phyloP scores from a whole-genome alignment of 306 rosid species.

The Senna siamea region DNA sequence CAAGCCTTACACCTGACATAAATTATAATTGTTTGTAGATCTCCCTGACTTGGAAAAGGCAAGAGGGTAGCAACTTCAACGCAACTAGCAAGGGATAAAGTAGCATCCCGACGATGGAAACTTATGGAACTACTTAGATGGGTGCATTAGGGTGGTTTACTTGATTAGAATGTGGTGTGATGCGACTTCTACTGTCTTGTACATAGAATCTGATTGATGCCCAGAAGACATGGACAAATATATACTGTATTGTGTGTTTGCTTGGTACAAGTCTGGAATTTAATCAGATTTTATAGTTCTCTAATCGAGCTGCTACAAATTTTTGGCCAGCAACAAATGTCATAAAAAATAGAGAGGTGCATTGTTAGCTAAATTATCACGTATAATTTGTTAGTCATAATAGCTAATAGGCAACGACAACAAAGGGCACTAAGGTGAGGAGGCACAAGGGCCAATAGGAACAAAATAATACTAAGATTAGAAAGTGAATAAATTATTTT shows the following conservation, averaged over 20 bases:
- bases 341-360: not conserved
- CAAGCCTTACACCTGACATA: not conserved
- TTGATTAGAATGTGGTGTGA: conserved; percentile 25
- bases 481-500: too few relatives aligned
- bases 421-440: not conserved
- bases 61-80: conserved; percentile 49
- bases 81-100: conserved; percentile 20
- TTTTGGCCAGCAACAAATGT: not conserved
- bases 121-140: conserved; percentile 26
- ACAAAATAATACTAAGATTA: too few relatives aligned
- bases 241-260: conserved; percentile 23
- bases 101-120: conserved; percentile 35
- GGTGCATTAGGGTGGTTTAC: conserved; percentile 31
- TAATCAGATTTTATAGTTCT: conserved; percentile 21
- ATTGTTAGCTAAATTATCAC: not conserved
- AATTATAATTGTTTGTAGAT: conserved; percentile 56
- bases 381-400: not conserved
- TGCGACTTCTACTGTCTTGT: conserved; percentile 38
- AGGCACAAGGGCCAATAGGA: not conserved
- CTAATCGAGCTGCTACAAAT: not conserved
- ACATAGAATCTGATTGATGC: conserved; percentile 35
- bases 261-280: conserved; percentile 28
- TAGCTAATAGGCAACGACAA: not conserved
- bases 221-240: conserved; percentile 14
- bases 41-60: conserved; percentile 96